Evolutionary conservation across 2,329 filamentous ascomycete species (phyloP), one percentile per base, ranked within the genome.

Genomic region (Aspergillus sp.): DNA sequence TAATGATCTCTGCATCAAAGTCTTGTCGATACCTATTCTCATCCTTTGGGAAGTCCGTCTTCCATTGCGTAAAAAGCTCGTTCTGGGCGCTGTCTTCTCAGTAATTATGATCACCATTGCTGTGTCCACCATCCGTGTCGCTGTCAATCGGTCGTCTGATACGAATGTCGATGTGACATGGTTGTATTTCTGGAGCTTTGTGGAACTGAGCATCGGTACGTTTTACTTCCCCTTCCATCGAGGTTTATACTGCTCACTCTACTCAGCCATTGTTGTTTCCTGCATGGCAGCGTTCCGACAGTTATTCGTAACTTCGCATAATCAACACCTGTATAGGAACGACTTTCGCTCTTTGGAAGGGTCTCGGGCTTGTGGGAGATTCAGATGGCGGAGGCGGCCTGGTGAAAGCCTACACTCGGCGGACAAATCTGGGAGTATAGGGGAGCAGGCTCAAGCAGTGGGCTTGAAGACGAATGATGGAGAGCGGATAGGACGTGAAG

Each of bases 141-240:
- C 44, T 1, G 45, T 59, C 14, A 53, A 53, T 6, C 52, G 36
- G 36, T 49, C 46, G 6, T 49, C 51, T 22, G 45, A 58, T 14
- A n/a, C 32, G 10, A 46, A 56, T 11, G 49, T 56, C 10, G 55
- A 61, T 41, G 51, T 59, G 6, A 51, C 53, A 10, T 61, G 57
- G 57, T 20, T 57, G 1, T 57, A 55, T n/a, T 56, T 61, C 16
- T 61, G 59, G 59, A 57, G 52, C 14, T 58, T 54, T 41, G 44
- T 61, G 17, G 59, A 61, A 20, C 53, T 57, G 3, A 47, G 58
- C n/a, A 16, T 30, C 26, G 9, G 26, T 30, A 30, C 6, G 26
- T 30, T 22, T 9, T 26, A 30, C 26, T 30, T 10, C 3, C 3
- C 8, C 26, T 11, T 30, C 9, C 9, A 9, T 11, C 26, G 26